Evolutionary conservation across 352 stramenopile genomes (phyloP), one percentile per base, ranked within the genome.

Genomic region (Globisporangium alternatum): DNA sequence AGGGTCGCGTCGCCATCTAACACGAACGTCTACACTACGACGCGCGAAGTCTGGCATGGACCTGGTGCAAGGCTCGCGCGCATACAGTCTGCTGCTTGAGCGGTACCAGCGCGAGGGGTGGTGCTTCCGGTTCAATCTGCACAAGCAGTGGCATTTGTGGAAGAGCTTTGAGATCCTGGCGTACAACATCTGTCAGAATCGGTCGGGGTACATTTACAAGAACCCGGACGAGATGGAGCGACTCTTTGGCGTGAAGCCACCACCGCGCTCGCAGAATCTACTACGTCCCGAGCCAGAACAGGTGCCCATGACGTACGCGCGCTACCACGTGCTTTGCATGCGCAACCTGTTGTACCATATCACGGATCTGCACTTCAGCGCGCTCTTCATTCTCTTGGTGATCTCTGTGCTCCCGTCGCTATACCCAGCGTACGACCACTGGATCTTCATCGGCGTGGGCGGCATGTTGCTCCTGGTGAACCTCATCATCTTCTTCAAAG

Each of bases 171-270:
- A 96, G 69, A 81, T 96, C 56, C 69, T 96, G 9, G 87, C 87
- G 56, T 94, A 92, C 77, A 96, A 96, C 57, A 90, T 96, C 62
- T 96, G 87, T 62, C 83, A 96, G 68, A 76, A 96, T 60, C 79
- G 87, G 2, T 92, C 81, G 3, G 83, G 85, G 12, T 96, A 96
- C 60, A 86, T 96, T 49, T 96, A 96, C 81, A 96, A 96, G 71
- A 96, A 96, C 62, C 85, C 87, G 3, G 28, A 62, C 2, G 87
- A 94, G 62, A 94, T 96, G 87, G 70, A 91, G 59, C 72, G 87
- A 17, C 75, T 96, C 21, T 95, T 95, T 70, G 79, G 74, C 9
- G 74, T 91, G 19, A 64, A 65, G 4, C 52, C 74, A 43, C 25
- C 67, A 7, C 19, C 54, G 15, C 56, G 59, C 22, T 57, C 54